Evolutionary conservation across 2,329 filamentous ascomycete genomes (phyloP).

Genomic region (Paecilomyces variotii): DNA sequence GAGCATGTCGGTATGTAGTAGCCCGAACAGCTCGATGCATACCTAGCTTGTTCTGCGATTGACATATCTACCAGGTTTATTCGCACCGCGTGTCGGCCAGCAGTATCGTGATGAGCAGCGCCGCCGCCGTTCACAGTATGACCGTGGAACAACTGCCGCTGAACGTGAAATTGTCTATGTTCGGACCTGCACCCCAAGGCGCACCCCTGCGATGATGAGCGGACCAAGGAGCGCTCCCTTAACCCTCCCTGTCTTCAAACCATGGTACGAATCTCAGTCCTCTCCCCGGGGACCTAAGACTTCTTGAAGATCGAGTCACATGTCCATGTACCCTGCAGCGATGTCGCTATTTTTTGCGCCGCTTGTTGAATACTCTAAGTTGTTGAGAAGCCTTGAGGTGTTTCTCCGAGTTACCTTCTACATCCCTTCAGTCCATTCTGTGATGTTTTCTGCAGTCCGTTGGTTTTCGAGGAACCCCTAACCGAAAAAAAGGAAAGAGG

Average conservation of each 20-base stretch:
- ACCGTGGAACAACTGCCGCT: constrained; percentile 69
- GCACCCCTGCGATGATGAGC: constrained; percentile 9
- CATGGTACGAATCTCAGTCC: constrained; percentile 13
- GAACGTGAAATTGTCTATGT: constrained; percentile 50
- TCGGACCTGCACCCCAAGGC: constrained; percentile 13
- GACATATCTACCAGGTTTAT: constrained; percentile 52
- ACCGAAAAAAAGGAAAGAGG: too few relatives aligned
- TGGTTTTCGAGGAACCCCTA: background rate
- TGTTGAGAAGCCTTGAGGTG: background rate
- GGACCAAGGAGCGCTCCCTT: constrained; percentile 16
- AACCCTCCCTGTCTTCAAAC: constrained; percentile 17
- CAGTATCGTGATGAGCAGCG: constrained; percentile 68
- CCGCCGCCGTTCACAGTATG: constrained; percentile 67
- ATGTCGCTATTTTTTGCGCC: background rate
- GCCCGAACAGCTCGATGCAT: background rate
- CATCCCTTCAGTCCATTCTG: background rate
- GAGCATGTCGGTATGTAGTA: constrained; percentile 63
- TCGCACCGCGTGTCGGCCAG: constrained; percentile 69
- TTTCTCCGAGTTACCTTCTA: background rate
- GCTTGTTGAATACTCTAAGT: background rate
- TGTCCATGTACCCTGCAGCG: background rate
- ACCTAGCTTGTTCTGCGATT: background rate
- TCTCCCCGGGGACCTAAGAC: constrained; percentile 12
- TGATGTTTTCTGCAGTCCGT: background rate
- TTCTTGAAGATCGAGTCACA: constrained; percentile 4